These are phyloP conservation scores for Oropetium thomaeum DNA, from an alignment of 176 grass and related monocot species.

Conservation along the genomic window DNA sequence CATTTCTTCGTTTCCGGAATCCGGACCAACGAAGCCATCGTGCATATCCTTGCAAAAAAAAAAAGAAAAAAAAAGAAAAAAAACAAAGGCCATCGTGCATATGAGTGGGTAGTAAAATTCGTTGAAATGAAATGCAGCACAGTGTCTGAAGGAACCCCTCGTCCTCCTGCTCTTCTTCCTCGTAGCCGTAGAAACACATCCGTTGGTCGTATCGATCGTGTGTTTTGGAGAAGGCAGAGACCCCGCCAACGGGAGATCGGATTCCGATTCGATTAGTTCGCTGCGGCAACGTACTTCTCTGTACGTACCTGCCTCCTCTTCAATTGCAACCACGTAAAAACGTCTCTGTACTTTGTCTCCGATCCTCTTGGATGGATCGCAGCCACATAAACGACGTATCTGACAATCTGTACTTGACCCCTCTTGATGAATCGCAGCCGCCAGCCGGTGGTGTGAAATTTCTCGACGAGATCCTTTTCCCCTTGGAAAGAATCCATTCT, in stretches of 20 bases:
- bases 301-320: neutral
- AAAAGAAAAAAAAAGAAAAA: no score
- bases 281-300: neutral
- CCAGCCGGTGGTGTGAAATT: neutral
- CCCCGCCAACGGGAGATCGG: neutral
- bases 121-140: neutral
- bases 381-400: no score
- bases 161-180: neutral
- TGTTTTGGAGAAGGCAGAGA: neutral
- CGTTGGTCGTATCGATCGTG: neutral
- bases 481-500: no score
- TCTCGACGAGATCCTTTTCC: neutral
- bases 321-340: neutral
- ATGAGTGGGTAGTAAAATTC: no score
- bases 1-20: no score
- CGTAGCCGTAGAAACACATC: neutral
- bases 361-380: no score
- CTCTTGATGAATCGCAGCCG: neutral
- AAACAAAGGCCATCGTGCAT: no score
- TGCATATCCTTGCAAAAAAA: no score
- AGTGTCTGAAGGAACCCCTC: neutral
- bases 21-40: no score
- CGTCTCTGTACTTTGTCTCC: no score
- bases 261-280: no score
- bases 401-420: no score